Conservation (phyloP, 176 grass and related monocot species). For the Musa acuminata region DNA sequence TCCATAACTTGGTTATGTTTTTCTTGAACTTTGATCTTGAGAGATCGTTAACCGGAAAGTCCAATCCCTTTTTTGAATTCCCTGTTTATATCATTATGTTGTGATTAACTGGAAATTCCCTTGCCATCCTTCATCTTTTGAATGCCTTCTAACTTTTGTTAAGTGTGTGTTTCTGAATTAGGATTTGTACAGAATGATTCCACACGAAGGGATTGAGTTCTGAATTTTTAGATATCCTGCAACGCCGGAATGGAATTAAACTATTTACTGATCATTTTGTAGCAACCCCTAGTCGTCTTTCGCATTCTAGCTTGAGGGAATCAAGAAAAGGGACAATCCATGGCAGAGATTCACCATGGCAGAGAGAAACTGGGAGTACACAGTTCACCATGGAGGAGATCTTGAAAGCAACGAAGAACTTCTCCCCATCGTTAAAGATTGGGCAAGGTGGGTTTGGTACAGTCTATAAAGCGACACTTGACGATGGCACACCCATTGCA, state of each 20-base stretch:
- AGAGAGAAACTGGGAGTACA: neutral
- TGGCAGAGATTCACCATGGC: neutral
- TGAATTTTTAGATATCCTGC: neutral
- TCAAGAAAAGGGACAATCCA: neutral
- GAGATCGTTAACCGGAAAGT: neutral
- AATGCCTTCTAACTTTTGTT: neutral
- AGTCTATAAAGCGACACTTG: constrained; percentile 63
- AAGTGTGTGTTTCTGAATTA: too few relatives aligned
- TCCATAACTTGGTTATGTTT: neutral
- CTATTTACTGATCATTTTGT: neutral
- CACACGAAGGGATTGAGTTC: neutral
- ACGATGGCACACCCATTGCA: constrained; percentile 63
- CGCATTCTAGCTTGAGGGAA: neutral
- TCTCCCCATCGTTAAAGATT: constrained; percentile 62
- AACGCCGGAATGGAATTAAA: neutral
- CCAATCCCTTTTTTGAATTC: neutral
- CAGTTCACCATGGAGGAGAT: constrained; percentile 69
- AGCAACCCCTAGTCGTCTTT: neutral
- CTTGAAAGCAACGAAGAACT: constrained; percentile 57
- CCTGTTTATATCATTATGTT: neutral
- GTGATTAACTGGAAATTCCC: neutral
- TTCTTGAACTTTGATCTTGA: neutral
- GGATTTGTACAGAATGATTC: neutral
- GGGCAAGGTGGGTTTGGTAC: constrained; percentile 79
- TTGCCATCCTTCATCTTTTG: neutral